Evolutionary conservation across 2,329 filamentous ascomycete genomes (phyloP), one percentile per base, ranked within the genome.

Genomic region (Ceratocystis destructans): DNA sequence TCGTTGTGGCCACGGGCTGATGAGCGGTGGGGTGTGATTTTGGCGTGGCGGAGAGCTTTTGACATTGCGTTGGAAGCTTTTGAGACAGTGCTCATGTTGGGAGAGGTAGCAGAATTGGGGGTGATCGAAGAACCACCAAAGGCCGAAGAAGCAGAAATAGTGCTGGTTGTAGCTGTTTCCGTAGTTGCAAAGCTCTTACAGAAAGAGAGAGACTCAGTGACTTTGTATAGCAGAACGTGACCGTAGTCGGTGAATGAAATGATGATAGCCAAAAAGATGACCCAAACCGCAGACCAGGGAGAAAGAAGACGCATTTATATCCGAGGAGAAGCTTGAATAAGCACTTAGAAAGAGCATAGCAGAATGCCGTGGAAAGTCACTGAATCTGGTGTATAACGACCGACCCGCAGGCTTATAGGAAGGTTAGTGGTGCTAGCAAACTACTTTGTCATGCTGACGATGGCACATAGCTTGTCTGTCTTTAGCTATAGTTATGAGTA

Each of bases 1-100:
- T 95, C 84, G 45, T 84, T 82, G 75, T 92, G 87, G 41, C 90
- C 90, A 64, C 91, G 83, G 57, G 82, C 79, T 68, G 80, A 79
- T 70, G 88, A 94, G 67, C 83, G 84, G 70, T 91, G 88, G 64
- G 87, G 87, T 46, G 82, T 83, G 77, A 95, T 87, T 72, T 88
- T 89, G 71, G 85, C 86, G 75, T 87, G 82, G 46, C 79, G 76
- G 68, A 88, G 83, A 48, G 82, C 77, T 74, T 83, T 85, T 66
- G 84, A 80, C 83, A 87, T 87, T 71, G 77, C 77, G 71, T 73
- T 77, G 69, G 70, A 71, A 7, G 72, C 64, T 70, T 77, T 80
- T 71, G 74, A 69, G 2, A 73, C 68, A 71, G 75, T 78, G 72
- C 76, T 68, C 72, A 73, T 75, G 65, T 67, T 57, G 64, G 64